Percentiles rank a stretch among this genome's conserved stretches.
Conservation (phyloP, 345 rosid species). For the Hirschfeldia incana region DNA sequence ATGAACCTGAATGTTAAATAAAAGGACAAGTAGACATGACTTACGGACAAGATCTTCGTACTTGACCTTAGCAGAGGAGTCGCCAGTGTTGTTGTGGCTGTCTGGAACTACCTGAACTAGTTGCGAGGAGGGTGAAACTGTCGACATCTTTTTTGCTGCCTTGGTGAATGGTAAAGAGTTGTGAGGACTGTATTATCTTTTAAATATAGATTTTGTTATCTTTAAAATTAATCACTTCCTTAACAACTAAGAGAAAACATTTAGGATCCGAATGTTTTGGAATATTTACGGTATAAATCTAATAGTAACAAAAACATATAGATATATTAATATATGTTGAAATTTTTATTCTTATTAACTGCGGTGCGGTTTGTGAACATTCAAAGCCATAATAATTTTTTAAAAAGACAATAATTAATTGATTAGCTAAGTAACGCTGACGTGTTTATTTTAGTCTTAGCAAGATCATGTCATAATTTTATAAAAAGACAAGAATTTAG, state of each 20-base stretch:
- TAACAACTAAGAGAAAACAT: background rate
- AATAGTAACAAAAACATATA: too few species aligned
- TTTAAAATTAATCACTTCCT: background rate
- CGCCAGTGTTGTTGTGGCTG: constrained; percentile 24
- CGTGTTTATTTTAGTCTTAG: background rate
- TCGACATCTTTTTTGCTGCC: constrained; percentile 30
- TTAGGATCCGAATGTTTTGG: background rate
- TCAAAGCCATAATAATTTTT: background rate
- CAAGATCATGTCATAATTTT: background rate
- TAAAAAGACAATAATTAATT: background rate
- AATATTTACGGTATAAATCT: too few species aligned
- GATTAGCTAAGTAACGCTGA: background rate
- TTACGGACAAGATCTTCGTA: constrained; percentile 63
- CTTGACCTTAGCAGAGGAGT: constrained; percentile 53
- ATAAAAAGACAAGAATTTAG: background rate
- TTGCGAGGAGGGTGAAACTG: constrained; percentile 39
- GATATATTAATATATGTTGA: background rate
- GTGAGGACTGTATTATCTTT: constrained; percentile 17
- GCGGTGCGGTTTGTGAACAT: background rate
- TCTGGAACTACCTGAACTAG: constrained; percentile 32
- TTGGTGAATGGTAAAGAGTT: constrained; percentile 21
- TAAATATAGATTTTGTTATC: constrained; percentile 12
- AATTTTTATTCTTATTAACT: background rate
- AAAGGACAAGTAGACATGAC: background rate
- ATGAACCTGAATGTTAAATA: too few species aligned